Evolutionary conservation across 306 rosid genomes (phyloP).

Genomic region (Arachis stenosperma): DNA sequence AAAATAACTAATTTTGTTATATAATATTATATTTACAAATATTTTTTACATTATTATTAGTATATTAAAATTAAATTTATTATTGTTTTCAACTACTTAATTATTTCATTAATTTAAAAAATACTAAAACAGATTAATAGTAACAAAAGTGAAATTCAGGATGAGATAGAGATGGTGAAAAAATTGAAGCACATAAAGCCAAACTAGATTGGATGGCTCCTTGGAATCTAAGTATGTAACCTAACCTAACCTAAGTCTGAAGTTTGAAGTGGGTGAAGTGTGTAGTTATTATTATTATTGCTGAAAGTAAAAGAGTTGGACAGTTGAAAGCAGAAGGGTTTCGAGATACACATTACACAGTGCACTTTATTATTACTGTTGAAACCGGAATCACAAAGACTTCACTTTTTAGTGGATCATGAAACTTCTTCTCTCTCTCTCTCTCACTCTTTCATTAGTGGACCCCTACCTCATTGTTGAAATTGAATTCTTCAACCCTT

Average conservation of each 20-base stretch:
- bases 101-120: no score
- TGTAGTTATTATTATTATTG: neutral
- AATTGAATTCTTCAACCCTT: neutral
- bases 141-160: no score
- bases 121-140: no score
- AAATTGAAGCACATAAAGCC: neutral
- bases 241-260: neutral
- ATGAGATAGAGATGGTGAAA: no score
- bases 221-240: neutral
- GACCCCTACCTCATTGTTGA: neutral
- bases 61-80: no score
- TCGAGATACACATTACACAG: neutral
- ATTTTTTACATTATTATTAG: no score
- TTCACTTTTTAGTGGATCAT: neutral
- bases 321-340: conserved; percentile 1
- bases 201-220: neutral
- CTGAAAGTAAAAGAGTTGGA: neutral
- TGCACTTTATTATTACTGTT: neutral
- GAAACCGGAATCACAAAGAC: neutral
- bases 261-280: neutral
- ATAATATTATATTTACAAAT: no score
- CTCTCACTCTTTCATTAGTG: neutral
- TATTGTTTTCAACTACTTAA: no score
- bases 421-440: neutral
- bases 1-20: no score